phyloP scores from a whole-genome alignment of 495 filamentous ascomycete species.

The Xylaria scruposa region DNA sequence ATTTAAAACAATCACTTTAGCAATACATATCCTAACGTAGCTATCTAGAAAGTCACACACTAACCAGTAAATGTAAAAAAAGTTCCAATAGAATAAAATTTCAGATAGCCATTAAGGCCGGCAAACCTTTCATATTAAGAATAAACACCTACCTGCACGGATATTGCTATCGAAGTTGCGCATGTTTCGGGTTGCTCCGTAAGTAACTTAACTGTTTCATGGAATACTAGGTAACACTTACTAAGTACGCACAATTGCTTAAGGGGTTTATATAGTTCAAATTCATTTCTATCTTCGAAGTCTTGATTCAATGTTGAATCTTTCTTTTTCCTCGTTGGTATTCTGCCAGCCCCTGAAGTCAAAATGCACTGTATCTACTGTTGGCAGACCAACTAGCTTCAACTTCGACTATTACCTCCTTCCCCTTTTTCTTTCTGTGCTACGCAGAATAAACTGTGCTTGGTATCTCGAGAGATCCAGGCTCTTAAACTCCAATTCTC shows the following conservation, averaged over 20 bases:
- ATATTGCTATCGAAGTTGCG: background rate
- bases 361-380: too few species aligned
- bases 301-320: too few species aligned
- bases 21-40: background rate
- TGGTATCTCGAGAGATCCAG: background rate
- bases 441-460: background rate
- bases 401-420: background rate
- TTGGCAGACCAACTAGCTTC: too few species aligned
- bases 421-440: background rate
- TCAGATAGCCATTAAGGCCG: background rate
- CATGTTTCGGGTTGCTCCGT: background rate
- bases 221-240: background rate
- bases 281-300: background rate
- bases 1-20: background rate
- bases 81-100: background rate
- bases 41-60: background rate
- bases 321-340: background rate
- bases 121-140: too few species aligned
- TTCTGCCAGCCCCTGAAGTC: background rate
- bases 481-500: background rate
- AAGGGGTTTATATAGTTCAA: background rate
- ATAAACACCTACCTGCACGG: background rate
- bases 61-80: background rate
- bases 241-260: background rate
- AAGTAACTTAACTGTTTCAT: background rate